phyloP scores from a whole-genome alignment of 2,329 filamentous ascomycete species.

The Sarocladium strictum region DNA sequence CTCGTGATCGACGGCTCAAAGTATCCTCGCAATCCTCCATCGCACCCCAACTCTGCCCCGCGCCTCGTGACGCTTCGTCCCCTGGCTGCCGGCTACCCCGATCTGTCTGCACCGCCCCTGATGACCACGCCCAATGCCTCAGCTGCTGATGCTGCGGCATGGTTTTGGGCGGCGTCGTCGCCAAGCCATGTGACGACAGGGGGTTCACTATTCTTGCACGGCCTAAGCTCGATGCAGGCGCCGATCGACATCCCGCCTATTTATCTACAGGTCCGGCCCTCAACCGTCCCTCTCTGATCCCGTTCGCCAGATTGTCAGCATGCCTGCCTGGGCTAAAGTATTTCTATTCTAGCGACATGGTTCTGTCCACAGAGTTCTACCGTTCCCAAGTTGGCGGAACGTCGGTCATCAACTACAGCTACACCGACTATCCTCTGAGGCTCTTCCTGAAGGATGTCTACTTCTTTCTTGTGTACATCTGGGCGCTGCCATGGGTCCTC shows the following conservation, averaged over 20 bases:
- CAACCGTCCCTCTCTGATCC: not conserved
- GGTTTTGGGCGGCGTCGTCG: not conserved
- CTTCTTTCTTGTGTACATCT: slow-evolving; percentile 48
- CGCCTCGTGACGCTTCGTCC: not conserved
- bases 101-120: not conserved
- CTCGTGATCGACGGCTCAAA: no score
- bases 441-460: slow-evolving; percentile 48
- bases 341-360: slow-evolving; percentile 18
- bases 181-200: slow-evolving; percentile 9
- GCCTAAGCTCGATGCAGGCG: not conserved
- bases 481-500: slow-evolving; percentile 56
- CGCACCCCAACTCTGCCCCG: not conserved
- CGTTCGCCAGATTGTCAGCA: not conserved
- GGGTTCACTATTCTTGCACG: not conserved
- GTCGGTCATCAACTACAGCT: slow-evolving; percentile 54
- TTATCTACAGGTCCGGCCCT: not conserved
- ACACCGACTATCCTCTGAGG: slow-evolving; percentile 49
- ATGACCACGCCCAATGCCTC: not conserved
- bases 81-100: no score
- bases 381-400: slow-evolving; percentile 52
- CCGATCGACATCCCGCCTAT: not conserved
- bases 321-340: not conserved
- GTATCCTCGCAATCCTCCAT: not conserved
- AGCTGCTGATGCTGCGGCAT: not conserved
- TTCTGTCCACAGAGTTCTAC: slow-evolving; percentile 42